Conservation (phyloP, 495 filamentous ascomycete species). For the Aspergillus avenaceus region DNA sequence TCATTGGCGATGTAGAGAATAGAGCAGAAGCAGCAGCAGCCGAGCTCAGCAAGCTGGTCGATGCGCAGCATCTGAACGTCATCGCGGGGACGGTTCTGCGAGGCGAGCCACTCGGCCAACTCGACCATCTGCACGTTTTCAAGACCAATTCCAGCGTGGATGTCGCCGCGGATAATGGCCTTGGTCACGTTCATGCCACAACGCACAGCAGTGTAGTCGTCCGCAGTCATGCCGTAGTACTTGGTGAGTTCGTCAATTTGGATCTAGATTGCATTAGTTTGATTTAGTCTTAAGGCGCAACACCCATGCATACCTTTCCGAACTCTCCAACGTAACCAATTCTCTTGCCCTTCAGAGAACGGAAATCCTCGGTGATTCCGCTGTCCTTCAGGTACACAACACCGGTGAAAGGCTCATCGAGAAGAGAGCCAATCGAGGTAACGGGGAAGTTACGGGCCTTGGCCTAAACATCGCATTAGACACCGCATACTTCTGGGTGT, state of each 20-base stretch:
- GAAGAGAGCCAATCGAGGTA: constrained; percentile 61
- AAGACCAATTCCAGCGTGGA: constrained; percentile 67
- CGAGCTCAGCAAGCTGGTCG: constrained; percentile 66
- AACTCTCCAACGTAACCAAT: constrained; percentile 73
- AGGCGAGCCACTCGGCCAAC: constrained; percentile 62
- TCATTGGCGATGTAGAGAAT: constrained; percentile 71
- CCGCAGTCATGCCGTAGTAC: constrained; percentile 65
- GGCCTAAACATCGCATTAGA: constrained; percentile 32
- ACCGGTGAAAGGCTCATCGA: constrained; percentile 70
- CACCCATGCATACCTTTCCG: constrained; percentile 45
- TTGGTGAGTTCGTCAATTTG: constrained; percentile 72
- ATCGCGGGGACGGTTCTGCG: constrained; percentile 52
- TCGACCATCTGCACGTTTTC: constrained; percentile 75
- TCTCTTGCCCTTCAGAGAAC: constrained; percentile 59
- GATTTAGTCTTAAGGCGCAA: background rate
- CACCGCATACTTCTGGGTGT: background rate
- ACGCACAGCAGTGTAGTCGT: constrained; percentile 66
- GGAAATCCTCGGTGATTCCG: constrained; percentile 62
- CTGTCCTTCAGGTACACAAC: constrained; percentile 66
- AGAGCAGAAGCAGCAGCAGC: constrained; percentile 73
- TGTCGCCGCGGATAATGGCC: constrained; percentile 60
- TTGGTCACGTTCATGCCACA: constrained; percentile 61
- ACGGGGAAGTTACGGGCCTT: constrained; percentile 69
- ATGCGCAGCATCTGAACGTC: constrained; percentile 73
- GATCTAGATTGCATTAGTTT: constrained; percentile 35